Percentiles rank a stretch among this genome's conserved stretches.
These are phyloP conservation scores for Xylaria cubensis DNA, from an alignment of 495 filamentous ascomycete genomes.

Conservation along the genomic window DNA sequence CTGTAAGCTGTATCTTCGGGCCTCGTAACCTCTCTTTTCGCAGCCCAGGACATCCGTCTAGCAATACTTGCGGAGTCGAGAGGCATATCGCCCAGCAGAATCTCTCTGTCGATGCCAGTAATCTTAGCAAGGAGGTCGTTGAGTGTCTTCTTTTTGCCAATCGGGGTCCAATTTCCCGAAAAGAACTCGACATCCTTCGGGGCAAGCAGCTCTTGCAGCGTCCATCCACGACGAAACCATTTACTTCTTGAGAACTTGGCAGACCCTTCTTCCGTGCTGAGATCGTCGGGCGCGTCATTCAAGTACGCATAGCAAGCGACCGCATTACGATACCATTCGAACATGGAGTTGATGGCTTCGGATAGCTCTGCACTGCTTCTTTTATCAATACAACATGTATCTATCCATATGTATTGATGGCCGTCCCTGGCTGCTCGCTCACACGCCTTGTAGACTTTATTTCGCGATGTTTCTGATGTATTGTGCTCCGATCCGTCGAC, in stretches of 20 bases:
- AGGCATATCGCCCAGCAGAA: background rate
- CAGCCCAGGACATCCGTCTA: conserved; percentile 43
- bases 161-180: conserved; percentile 29
- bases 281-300: conserved; percentile 3
- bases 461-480: conserved; percentile 13
- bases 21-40: conserved; percentile 34
- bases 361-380: conserved; percentile 51
- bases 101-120: conserved; percentile 19
- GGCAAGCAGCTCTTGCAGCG: conserved; percentile 45
- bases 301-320: conserved; percentile 29
- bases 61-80: conserved; percentile 26
- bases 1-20: conserved; percentile 43
- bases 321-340: conserved; percentile 40
- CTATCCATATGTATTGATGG: conserved; percentile 51
- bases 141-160: conserved; percentile 6
- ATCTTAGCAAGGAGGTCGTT: background rate
- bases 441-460: conserved; percentile 47
- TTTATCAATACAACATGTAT: conserved; percentile 58
- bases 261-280: background rate
- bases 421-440: conserved; percentile 35
- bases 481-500: conserved; percentile 25
- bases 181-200: conserved; percentile 40
- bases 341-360: conserved; percentile 60
- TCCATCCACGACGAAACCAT: conserved; percentile 32
- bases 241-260: conserved; percentile 12